Percentiles rank a stretch among this genome's conserved stretches.
phyloP scores from a whole-genome alignment of 1,284 basidiomycete genomes.

The Sporisorium exsertum region DNA sequence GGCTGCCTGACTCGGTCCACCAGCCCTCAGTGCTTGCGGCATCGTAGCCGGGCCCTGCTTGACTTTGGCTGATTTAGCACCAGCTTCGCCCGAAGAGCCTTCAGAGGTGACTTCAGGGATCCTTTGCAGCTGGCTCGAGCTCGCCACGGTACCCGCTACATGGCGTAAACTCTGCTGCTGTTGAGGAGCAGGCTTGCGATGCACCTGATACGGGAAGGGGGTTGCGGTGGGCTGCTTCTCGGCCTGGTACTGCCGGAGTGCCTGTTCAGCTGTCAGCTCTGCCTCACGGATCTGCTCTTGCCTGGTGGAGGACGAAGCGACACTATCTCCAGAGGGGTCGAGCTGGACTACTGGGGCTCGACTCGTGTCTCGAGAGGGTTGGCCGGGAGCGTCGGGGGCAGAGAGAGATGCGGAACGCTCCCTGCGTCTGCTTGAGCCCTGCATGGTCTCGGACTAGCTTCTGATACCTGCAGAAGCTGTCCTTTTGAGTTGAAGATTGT shows the following conservation, averaged over 20 bases:
- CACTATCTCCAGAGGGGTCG: neutral
- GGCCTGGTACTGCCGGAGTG: constrained; percentile 24
- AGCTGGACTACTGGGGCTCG: neutral
- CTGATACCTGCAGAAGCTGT: constrained; percentile 4
- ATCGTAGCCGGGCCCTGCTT: neutral
- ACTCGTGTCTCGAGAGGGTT: neutral
- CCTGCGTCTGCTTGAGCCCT: constrained; percentile 11
- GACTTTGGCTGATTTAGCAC: neutral
- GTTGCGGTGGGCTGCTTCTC: constrained; percentile 15
- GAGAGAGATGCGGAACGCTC: constrained; percentile 28
- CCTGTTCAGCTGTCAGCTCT: constrained; percentile 20
- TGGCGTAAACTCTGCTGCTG: constrained; percentile 11
- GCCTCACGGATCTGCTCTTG: constrained; percentile 29
- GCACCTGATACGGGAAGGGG: constrained; percentile 23
- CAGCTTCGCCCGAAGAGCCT: constrained; percentile 23
- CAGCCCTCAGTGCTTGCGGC: constrained; percentile 13
- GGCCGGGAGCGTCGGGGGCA: neutral
- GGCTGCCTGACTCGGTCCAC: neutral
- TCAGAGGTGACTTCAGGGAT: constrained; percentile 32
- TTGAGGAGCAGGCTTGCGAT: constrained; percentile 15
- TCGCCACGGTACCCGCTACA: constrained; percentile 9
- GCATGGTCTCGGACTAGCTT: constrained; percentile 12
- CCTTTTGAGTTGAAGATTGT: neutral
- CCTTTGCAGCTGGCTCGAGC: constrained; percentile 15
- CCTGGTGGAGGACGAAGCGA: constrained; percentile 14